Evolutionary conservation across 805 yeast genomes (phyloP).

Genomic region (Ascoidea rubescens): DNA sequence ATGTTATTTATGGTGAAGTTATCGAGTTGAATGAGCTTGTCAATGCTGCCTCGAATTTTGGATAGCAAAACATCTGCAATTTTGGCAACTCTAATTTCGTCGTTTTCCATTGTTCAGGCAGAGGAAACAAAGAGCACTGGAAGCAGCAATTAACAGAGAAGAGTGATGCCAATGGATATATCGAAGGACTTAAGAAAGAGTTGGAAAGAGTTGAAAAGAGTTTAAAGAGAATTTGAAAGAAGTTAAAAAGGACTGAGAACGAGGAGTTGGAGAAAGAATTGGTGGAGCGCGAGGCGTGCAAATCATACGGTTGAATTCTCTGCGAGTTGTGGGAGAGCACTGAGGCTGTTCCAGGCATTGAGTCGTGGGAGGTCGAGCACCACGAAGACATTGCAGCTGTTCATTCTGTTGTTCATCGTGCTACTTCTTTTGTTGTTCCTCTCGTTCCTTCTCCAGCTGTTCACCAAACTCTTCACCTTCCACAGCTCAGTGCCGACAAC

Average conservation of each 20-base stretch:
- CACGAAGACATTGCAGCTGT: too few relatives aligned
- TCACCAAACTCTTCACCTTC: not conserved
- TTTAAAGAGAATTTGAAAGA: too few relatives aligned
- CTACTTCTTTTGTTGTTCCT: too few relatives aligned
- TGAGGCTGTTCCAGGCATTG: too few relatives aligned
- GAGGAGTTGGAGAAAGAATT: too few relatives aligned
- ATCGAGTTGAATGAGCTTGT: not conserved
- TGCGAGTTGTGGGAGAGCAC: too few relatives aligned
- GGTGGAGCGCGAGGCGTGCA: too few relatives aligned
- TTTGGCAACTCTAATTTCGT: constrained; percentile 18
- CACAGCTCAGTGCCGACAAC: not conserved
- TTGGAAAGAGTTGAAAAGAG: too few relatives aligned
- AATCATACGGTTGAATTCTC: too few relatives aligned
- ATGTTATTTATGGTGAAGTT: not conserved
- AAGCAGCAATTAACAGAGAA: not conserved
- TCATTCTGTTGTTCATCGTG: not conserved
- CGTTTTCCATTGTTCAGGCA: constrained; percentile 16
- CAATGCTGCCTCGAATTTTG: constrained; percentile 10
- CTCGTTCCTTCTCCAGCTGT: not conserved
- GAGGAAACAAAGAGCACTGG: not conserved
- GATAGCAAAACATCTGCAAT: constrained; percentile 14
- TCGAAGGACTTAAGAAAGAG: not conserved
- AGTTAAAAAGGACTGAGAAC: too few relatives aligned
- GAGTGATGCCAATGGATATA: not conserved
- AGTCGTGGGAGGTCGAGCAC: too few relatives aligned